A percentile compares a stretch with the other conserved stretches of the same genome.
Evolutionary conservation across 345 rosid species (phyloP).

Genomic region (Pugionium dolabratum): DNA sequence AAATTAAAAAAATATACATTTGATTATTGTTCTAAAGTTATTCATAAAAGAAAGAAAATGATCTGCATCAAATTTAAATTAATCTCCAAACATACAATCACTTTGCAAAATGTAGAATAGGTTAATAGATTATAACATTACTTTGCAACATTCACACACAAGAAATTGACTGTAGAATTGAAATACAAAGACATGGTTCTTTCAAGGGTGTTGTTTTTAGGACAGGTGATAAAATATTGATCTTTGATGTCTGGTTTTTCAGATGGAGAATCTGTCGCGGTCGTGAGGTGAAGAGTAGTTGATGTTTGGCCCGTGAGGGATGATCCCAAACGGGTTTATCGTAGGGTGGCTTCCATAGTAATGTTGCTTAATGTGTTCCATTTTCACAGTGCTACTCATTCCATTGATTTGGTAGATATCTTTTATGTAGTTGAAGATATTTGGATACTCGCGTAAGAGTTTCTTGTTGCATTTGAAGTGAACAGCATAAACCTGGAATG

Average conservation of each 20-base stretch:
- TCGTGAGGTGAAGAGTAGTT: conserved; percentile 59
- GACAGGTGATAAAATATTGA: background rate
- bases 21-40: background rate
- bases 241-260: conserved; percentile 1
- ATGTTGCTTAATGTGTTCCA: conserved; percentile 72
- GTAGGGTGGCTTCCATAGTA: conserved; percentile 81
- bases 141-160: conserved; percentile 12
- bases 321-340: conserved; percentile 62
- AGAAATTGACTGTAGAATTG: background rate
- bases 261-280: conserved; percentile 46
- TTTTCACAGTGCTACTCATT: conserved; percentile 63
- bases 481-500: conserved; percentile 63
- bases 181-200: conserved; percentile 22
- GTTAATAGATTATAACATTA: background rate
- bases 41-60: background rate
- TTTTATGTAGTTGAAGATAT: conserved; percentile 67
- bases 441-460: conserved; percentile 68
- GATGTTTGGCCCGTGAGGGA: conserved; percentile 63
- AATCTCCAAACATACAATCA: background rate
- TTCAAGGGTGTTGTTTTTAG: background rate
- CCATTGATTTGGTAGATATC: conserved; percentile 64
- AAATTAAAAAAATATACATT: too few relatives aligned
- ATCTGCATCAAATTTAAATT: background rate
- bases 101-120: background rate
- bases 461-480: conserved; percentile 89